Base-by-base conservation (phyloP, 2,329 filamentous ascomycete species). In the Bertia moriformis region DNA sequence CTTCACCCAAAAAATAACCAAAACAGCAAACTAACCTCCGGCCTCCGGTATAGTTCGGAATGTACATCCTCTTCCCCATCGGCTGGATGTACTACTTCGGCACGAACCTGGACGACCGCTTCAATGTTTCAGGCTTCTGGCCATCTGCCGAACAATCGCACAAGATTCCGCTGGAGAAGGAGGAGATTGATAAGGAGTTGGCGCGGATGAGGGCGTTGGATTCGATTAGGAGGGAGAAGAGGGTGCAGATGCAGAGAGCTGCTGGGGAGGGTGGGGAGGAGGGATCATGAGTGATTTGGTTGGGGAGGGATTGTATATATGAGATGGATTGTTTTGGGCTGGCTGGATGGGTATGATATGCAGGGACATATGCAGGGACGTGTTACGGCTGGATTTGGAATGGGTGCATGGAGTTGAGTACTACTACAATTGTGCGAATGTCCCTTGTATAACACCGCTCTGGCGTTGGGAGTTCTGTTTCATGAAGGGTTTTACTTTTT, bases 21-120 rank as follows among this genome's bases (percentile, higher is more conserved):
- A 29, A 10, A 29, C 24, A 29, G 10, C 24, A n/a, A 10, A 29
- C n/a, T 29, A 29, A 29, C 24, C 24, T n/a, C 10, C 24, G n/a
- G n/a, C 22, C n/a, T 27, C n/a, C 22, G n/a, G 13, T 33, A 41
- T 45, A 95, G 89, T 98, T 98, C 60, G 88, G 89, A 66, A 84
- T 93, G 73, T 98, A 98, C 67, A 80, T 98, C 66, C 81, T 95
- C 72, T 98, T 98, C 63, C 91, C 91, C 14, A 96, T 98, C 53
- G 87, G 85, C 51, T 88, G 91, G 69, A 98, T 98, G 91, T 96
- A 93, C 71, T 98, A 98, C 68, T 98, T 96, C 61, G 91, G 91
- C 56, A 94, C 88, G 41, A 98, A 98, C 61, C 84, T 98, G 55
- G 91, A 98, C 62, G 73, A 81, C 48, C 81, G 86, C 46, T 98